phyloP scores from a whole-genome alignment of 441 rosid genomes.

The Kokia cookei region DNA sequence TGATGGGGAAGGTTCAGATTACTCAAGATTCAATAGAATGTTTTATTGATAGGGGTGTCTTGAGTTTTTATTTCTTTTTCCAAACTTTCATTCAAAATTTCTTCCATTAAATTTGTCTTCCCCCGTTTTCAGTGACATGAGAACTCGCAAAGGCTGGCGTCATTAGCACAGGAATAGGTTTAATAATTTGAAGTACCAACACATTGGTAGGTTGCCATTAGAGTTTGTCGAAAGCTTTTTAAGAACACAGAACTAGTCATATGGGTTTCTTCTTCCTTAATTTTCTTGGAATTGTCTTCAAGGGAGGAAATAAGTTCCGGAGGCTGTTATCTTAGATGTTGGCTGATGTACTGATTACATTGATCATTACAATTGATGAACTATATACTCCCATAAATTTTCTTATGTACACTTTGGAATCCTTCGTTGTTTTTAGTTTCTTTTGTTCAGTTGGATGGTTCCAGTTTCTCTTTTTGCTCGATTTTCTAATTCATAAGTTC shows the following conservation, averaged over 20 bases:
- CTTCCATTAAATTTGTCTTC: conserved; percentile 43
- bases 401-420: conserved; percentile 20
- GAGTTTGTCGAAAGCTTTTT: conserved; percentile 29
- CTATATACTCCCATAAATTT: conserved; percentile 24
- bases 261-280: conserved; percentile 32
- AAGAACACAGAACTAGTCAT: conserved; percentile 32
- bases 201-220: conserved; percentile 37
- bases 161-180: conserved; percentile 43
- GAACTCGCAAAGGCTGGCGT: conserved; percentile 34
- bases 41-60: conserved; percentile 37
- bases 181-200: conserved; percentile 55
- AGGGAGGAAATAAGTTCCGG: conserved; percentile 40
- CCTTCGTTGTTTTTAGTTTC: background rate
- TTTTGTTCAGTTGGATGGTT: conserved; percentile 1
- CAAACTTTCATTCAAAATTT: conserved; percentile 27
- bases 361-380: conserved; percentile 36
- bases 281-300: conserved; percentile 31
- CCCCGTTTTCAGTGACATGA: conserved; percentile 42
- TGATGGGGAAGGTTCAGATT: conserved; percentile 41
- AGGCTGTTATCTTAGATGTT: conserved; percentile 32
- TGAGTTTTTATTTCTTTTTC: conserved; percentile 27
- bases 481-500: background rate
- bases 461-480: background rate
- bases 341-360: conserved; percentile 39
- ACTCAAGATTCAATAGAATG: conserved; percentile 48